Base-by-base conservation (phyloP, 805 yeast genomes). In the Metschnikowia borealis region DNA sequence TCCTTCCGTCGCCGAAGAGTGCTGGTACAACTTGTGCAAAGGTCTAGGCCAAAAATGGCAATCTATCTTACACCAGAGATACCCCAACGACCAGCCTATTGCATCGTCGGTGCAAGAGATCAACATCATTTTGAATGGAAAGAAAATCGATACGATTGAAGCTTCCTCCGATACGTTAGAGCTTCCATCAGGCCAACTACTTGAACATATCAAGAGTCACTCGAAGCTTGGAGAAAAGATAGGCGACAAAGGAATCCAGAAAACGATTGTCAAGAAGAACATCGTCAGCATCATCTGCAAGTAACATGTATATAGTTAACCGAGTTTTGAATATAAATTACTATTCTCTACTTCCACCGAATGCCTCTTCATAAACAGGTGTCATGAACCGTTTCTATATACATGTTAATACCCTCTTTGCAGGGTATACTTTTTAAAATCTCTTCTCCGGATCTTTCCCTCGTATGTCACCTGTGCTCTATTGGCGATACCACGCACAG, bases 1-100 rank as follows among this genome's bases (percentile, higher is more conserved):
- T 0, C 98, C 99, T 1, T 78, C 85, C 5, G 76, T 82, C 6
- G 80, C 89, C 0, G 98, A 92, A 59, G 98, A 92, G 65, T 76
- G 87, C 21, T 84, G 92, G 83, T 89, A 85, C 52, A 45, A 50
- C 2, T 52, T 60, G 17, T 15, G 45, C 21, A 29, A 44, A 11
- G 55, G 58, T 1, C 38, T 56, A 17, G 62, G 63, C 6, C 26
- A 51, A 5, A 36, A 56, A 38, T 75, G 83, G 78, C 57, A 61
- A 2, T 76, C 89, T 0, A 74, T 89, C 8, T 78, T 84, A 58
- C 59, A 63, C 4, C 72, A 82, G 51, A 65, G 62, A n/a, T 92
- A 91, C 87, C 98, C 98, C 0, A 60, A 61, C 6, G 48, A 66
- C 0, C 76, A 75, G 52, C 64, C 66, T 1, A 61, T 71, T n/a